phyloP scores from a whole-genome alignment of 1,139 yeast species.

The Magnusiomyces fungicola region DNA sequence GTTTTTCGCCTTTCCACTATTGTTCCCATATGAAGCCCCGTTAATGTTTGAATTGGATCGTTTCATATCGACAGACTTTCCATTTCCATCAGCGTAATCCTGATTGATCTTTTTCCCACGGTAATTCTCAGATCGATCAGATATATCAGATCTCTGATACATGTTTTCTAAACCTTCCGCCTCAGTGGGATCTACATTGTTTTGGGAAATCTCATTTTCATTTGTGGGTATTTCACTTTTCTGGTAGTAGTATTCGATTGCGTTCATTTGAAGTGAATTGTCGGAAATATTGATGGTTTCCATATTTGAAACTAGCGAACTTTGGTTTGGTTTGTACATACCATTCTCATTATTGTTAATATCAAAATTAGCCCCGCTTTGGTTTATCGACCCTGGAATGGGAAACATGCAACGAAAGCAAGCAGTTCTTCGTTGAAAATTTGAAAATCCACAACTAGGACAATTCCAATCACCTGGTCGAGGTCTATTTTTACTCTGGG shows the following conservation, averaged over 20 bases:
- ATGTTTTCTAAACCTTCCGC: background rate
- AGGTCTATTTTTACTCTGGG: slow-evolving; percentile 82
- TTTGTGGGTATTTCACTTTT: slow-evolving; percentile 7
- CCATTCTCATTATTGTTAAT: background rate
- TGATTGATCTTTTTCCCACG: too few relatives aligned
- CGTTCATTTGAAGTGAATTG: background rate
- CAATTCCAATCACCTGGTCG: slow-evolving; percentile 98
- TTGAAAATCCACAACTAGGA: slow-evolving; percentile 91
- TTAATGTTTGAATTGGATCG: background rate
- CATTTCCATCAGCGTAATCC: background rate
- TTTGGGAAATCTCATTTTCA: slow-evolving; percentile 5
- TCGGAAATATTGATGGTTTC: background rate
- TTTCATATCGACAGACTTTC: background rate
- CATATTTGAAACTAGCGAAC: background rate
- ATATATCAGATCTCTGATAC: too few relatives aligned
- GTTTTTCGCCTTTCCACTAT: slow-evolving; percentile 6
- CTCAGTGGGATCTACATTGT: background rate
- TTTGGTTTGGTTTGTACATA: background rate
- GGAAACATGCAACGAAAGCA: slow-evolving; percentile 93
- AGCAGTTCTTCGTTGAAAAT: slow-evolving; percentile 89
- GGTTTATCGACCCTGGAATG: slow-evolving; percentile 30
- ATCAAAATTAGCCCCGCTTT: background rate
- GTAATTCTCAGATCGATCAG: too few relatives aligned
- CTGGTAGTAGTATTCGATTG: background rate
- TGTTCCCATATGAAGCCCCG: slow-evolving; percentile 4